Evolutionary conservation across 495 filamentous ascomycete genomes (phyloP).

Genomic region (Xylaria bambusicola): DNA sequence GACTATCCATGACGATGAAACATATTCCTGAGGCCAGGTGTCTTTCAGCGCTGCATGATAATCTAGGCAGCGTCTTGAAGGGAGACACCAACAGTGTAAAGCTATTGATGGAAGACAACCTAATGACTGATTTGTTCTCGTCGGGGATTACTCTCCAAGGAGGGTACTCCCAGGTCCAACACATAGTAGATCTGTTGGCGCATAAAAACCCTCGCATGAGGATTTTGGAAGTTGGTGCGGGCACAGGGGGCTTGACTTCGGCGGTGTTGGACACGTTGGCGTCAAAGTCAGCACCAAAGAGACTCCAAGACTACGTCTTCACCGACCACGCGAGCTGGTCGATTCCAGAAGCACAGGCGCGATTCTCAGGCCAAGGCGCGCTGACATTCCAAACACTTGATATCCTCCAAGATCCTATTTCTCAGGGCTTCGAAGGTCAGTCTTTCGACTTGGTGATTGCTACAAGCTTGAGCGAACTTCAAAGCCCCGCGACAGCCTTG

Average conservation of each 20-base stretch:
- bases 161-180: conserved; percentile 6
- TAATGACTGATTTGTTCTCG: background rate
- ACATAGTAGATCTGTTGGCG: background rate
- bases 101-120: background rate
- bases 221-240: background rate
- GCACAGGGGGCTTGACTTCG: background rate
- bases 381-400: conserved; percentile 51
- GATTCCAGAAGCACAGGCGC: background rate
- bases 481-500: background rate
- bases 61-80: background rate
- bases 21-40: background rate
- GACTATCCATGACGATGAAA: background rate
- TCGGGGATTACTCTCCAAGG: background rate
- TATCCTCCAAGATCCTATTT: conserved; percentile 36
- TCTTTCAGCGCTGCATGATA: background rate
- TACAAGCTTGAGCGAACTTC: background rate
- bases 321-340: background rate
- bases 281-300: background rate
- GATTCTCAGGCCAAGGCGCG: background rate
- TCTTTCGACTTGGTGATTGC: conserved; percentile 54
- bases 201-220: conserved; percentile 2
- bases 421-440: conserved; percentile 45
- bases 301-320: background rate
- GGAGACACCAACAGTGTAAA: conserved; percentile 1
- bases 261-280: background rate